Percentiles rank a stretch among this genome's conserved stretches.
phyloP scores from a whole-genome alignment of 2,329 filamentous ascomycete genomes.

The Colletotrichum sp. region DNA sequence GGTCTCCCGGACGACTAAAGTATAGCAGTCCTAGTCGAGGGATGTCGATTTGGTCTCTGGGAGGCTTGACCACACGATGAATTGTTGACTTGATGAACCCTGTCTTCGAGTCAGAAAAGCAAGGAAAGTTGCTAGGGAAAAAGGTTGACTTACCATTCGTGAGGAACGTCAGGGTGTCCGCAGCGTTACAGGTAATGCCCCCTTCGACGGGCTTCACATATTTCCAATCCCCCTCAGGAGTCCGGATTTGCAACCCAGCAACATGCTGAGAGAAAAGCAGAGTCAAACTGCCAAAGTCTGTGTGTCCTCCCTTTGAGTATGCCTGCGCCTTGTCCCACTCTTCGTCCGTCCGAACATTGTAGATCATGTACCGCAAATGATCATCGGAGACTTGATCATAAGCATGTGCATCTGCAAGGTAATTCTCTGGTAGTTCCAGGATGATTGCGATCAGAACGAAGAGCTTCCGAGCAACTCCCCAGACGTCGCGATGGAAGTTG shows the following conservation, averaged over 20 bases:
- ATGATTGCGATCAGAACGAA: background rate
- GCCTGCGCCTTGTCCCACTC: background rate
- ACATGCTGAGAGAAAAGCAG: background rate
- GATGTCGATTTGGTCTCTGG: background rate
- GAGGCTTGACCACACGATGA: background rate
- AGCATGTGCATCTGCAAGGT: background rate
- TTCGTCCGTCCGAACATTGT: background rate
- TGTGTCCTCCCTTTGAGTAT: background rate
- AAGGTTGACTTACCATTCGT: background rate
- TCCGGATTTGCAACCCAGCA: background rate
- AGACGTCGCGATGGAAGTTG: background rate
- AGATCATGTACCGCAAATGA: background rate
- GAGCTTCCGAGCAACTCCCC: background rate
- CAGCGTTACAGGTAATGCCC: background rate
- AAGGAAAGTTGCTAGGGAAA: background rate
- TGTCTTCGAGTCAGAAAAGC: background rate
- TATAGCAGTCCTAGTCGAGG: background rate
- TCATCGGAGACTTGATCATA: background rate
- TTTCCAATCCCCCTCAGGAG: background rate
- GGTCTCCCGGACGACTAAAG: background rate
- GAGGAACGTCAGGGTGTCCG: background rate
- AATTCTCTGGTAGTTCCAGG: background rate
- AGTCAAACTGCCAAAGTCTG: background rate
- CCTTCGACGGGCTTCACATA: background rate
- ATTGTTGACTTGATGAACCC: background rate